A percentile compares a stretch with the other conserved stretches of the same genome.
phyloP scores from a whole-genome alignment of 306 rosid species.

The Pyrus betulifolia region DNA sequence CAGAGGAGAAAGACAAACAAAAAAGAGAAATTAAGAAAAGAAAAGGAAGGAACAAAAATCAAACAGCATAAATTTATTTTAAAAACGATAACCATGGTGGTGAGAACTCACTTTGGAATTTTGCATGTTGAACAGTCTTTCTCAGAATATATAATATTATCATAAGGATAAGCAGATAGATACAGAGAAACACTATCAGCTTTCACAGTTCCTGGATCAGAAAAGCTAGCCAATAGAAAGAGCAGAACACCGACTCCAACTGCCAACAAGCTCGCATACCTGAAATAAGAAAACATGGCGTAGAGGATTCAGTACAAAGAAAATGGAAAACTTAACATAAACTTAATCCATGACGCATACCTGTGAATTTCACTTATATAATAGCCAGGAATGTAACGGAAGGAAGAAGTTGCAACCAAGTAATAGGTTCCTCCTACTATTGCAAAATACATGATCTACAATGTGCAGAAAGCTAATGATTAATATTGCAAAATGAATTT shows the following conservation, averaged over 20 bases:
- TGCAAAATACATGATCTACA: constrained; percentile 61
- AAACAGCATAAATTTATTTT: neutral
- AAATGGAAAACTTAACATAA: neutral
- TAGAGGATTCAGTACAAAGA: constrained; percentile 19
- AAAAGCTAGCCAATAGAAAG: constrained; percentile 84
- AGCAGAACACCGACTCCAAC: constrained; percentile 73
- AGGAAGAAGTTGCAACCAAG: constrained; percentile 46
- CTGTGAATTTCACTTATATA: constrained; percentile 74
- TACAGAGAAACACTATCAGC: constrained; percentile 68
- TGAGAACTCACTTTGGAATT: constrained; percentile 66
- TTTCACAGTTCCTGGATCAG: constrained; percentile 77
- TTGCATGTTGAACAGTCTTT: constrained; percentile 90
- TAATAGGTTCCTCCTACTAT: constrained; percentile 59
- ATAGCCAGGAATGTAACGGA: constrained; percentile 75
- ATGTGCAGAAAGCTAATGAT: constrained; percentile 2
- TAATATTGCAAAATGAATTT: neutral
- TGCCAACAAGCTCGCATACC: constrained; percentile 73
- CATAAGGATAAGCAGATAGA: constrained; percentile 79
- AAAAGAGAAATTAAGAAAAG: neutral
- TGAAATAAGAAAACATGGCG: constrained; percentile 30
- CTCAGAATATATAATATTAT: constrained; percentile 64
- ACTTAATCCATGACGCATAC: constrained; percentile 24
- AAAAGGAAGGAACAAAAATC: neutral
- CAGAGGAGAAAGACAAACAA: constrained; percentile 4
- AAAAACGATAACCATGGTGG: neutral